Base-by-base conservation (phyloP, 441 rosid genomes). In the Arabidopsis hybrid region DNA sequence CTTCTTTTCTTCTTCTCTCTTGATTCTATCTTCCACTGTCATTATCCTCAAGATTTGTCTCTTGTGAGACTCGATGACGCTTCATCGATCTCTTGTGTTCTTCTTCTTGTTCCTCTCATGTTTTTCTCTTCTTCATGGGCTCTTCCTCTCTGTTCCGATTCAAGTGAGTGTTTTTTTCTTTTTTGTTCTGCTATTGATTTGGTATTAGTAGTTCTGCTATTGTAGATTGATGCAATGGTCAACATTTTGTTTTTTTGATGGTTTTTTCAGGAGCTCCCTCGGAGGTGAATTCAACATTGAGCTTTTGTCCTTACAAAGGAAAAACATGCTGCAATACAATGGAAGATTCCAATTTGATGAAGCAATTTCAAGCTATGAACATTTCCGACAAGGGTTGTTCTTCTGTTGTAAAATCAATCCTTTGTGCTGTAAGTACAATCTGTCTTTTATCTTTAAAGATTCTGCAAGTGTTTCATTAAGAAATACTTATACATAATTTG, bases 251-350 rank as follows among this genome's bases (percentile, higher is more conserved):
- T 13, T n/a, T 45, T 13, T 46, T 11, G 17, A 3, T 47, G 3
- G 18, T n/a, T 13, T 68, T 67, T 52, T 32, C 67, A 95, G 99
- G 85, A 81, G 88, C 91, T 47, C 99, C 99, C 0, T 17, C 84
- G 75, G 65, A 82, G 65, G 77, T 67, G 79, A 83, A 87, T 57
- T 80, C 86, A 12, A 79, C 91, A 9, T 73, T 82, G 81, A 85
- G 78, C 9, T 95, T 95, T 78, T 95, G 99, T 77, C 83, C 88
- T 72, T 91, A 90, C 84, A 85, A 83, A 79, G 95, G 86, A 39
- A 89, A 86, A 78, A 79, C 90, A 57, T 95, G 99, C 80, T 95
- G 99, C 91, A 81, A 86, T 86, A 71, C 94, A 53, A 86, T 85
- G 6, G 82, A 85, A 74, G 97, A 89, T 80, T 74, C 76, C 17